Percentiles rank a stretch among this genome's conserved stretches.
Conservation (phyloP, 345 rosid species). For the Arabis alpina region DNA sequence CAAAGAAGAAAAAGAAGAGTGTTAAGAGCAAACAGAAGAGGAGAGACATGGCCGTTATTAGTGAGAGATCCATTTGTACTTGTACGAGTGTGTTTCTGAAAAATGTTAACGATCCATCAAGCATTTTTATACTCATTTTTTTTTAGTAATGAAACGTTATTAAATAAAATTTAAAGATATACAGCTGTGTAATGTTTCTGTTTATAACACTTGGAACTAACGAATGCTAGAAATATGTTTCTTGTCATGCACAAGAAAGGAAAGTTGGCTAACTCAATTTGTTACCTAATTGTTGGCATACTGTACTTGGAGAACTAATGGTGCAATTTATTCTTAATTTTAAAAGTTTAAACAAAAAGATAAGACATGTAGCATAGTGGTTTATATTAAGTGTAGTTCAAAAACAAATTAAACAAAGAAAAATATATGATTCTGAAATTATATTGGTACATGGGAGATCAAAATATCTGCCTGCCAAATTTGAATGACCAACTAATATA, state of each 20-base stretch:
- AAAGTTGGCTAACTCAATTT: neutral
- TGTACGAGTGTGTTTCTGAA: neutral
- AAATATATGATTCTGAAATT: no score
- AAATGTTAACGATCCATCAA: neutral
- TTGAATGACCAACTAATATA: no score
- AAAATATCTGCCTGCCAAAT: no score
- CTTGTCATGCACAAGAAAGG: constrained; percentile 21
- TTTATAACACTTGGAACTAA: constrained; percentile 4
- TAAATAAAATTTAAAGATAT: neutral
- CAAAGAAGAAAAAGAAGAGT: constrained; percentile 16
- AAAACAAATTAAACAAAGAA: no score
- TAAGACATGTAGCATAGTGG: neutral
- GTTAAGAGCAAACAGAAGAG: constrained; percentile 15
- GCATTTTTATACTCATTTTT: constrained; percentile 1
- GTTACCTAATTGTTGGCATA: constrained; percentile 2
- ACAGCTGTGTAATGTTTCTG: neutral
- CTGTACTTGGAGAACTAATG: neutral
- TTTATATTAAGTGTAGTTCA: no score
- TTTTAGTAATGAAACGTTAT: neutral
- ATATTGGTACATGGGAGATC: no score
- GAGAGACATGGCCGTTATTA: neutral
- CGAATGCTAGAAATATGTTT: neutral
- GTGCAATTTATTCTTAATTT: neutral
- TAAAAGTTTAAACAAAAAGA: neutral
- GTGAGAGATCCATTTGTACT: constrained; percentile 23